These are phyloP conservation scores for Metschnikowia picachoensis DNA, from an alignment of 805 yeast species.

Conservation along the genomic window DNA sequence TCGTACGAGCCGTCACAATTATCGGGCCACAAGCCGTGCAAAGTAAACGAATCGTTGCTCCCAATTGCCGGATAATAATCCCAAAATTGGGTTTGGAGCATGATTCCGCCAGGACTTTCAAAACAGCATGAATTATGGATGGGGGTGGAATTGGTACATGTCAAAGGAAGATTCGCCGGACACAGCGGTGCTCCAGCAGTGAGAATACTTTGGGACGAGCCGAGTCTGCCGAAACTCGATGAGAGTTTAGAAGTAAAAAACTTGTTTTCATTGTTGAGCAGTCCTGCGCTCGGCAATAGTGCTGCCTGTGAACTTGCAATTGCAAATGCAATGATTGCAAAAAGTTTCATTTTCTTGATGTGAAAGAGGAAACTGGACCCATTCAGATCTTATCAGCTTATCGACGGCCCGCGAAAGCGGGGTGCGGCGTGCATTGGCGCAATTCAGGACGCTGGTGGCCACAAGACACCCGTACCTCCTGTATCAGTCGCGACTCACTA, in stretches of 20 bases:
- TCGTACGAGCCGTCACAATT: slow-evolving; percentile 38
- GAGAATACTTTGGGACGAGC: neutral
- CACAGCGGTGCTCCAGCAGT: slow-evolving; percentile 6
- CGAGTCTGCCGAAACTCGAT: neutral
- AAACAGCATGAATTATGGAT: slow-evolving; percentile 47
- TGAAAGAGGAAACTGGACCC: too few species aligned
- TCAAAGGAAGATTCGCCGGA: slow-evolving; percentile 39
- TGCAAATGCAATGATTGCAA: neutral
- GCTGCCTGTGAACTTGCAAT: slow-evolving; percentile 2
- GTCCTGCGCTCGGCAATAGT: neutral
- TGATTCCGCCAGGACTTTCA: slow-evolving; percentile 38
- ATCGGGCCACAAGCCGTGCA: slow-evolving; percentile 45
- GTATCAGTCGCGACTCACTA: neutral
- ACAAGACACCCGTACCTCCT: neutral
- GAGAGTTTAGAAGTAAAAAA: neutral
- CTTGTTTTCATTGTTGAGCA: neutral
- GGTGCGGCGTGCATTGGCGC: neutral
- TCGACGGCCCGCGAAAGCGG: neutral
- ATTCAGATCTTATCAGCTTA: slow-evolving; percentile 6
- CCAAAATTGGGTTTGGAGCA: slow-evolving; percentile 43
- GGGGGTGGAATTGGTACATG: slow-evolving; percentile 55
- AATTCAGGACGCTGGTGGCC: neutral
- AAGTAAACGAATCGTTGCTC: slow-evolving; percentile 33
- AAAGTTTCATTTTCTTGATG: neutral
- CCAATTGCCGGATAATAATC: slow-evolving; percentile 34